Evolutionary conservation across 352 stramenopile species (phyloP), one percentile per base, ranked within the genome.

Genomic region (Phytophthora palmivora): DNA sequence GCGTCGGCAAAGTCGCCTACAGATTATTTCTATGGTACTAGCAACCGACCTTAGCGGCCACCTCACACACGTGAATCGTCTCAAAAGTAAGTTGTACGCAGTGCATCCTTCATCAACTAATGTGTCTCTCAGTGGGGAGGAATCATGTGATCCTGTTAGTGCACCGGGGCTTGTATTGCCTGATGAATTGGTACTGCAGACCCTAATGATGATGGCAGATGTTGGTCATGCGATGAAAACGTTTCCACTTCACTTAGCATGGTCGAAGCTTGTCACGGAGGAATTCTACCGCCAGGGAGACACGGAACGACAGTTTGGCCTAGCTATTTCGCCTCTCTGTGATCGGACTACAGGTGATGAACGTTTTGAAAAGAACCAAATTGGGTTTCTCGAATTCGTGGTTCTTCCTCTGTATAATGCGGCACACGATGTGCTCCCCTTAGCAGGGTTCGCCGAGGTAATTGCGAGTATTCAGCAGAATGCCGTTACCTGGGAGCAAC

Each of bases 21-120:
- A 86, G 32, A 86, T 96, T 51, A 92, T 96, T 58, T 79, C 72
- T 3, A 89, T 93, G 78, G 84, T 96, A n/a, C 74, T 96, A 0
- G 82, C 82, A 8, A 96, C 88, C 0, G 88, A 96, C 36, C 72
- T 95, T 33, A 88, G 87, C 1, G 63, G 72, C 2, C 88, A 96
- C 34, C 62, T 95, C 39, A 85, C 86, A 41, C 82, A 89, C 45
- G 74, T 96, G 11, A 91, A 79, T 41, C 73, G 79, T 9, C 74
- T 96, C 52, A 94, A 90, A 57, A 91, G 80, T 70, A 89, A 90
- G 54, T 56, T 77, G 6, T 89, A 85, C 60, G 79, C 64, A 1
- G 53, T 83, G 30, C 67, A 80, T 28, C 58, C 69, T 21, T 44
- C 61, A 15, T 58, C 63, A 8, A 76, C 74, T n/a, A 51, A 70